Percentiles rank a stretch among this genome's conserved stretches.
Conservation (phyloP, 2,329 filamentous ascomycete species). For the Lomentospora prolificans region DNA sequence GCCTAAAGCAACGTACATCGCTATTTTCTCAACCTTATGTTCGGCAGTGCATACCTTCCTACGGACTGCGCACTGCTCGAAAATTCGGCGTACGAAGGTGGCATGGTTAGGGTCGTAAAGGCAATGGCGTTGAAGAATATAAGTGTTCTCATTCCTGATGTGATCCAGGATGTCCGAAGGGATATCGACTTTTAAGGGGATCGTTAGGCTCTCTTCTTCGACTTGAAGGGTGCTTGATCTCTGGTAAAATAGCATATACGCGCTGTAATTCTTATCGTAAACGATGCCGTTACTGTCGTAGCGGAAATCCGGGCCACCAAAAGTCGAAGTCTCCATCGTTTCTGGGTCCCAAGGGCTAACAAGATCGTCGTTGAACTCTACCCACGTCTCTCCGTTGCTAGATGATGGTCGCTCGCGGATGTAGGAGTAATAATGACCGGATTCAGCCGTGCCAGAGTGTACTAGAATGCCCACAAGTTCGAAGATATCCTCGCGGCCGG, state of each 20-base stretch:
- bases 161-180: slow-evolving; percentile 39
- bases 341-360: slow-evolving; percentile 67
- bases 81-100: slow-evolving; percentile 53
- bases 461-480: slow-evolving; percentile 93
- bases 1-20: slow-evolving; percentile 45
- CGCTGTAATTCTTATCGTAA: slow-evolving; percentile 68
- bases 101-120: slow-evolving; percentile 66
- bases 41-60: slow-evolving; percentile 26
- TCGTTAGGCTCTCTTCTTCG: slow-evolving; percentile 31
- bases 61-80: slow-evolving; percentile 39
- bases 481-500: slow-evolving; percentile 62
- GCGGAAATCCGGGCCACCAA: slow-evolving; percentile 59
- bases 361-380: slow-evolving; percentile 89
- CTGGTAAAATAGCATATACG: slow-evolving; percentile 98
- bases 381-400: slow-evolving; percentile 49
- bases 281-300: slow-evolving; percentile 34
- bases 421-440: slow-evolving; percentile 95
- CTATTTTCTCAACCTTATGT: slow-evolving; percentile 35
- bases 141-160: slow-evolving; percentile 63
- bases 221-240: slow-evolving; percentile 55
- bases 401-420: slow-evolving; percentile 66
- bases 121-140: slow-evolving; percentile 66
- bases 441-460: slow-evolving; percentile 85
- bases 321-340: slow-evolving; percentile 66
- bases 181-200: slow-evolving; percentile 33